Base-by-base conservation (phyloP, 2,329 filamentous ascomycete genomes). In the Fusarium compactum region DNA sequence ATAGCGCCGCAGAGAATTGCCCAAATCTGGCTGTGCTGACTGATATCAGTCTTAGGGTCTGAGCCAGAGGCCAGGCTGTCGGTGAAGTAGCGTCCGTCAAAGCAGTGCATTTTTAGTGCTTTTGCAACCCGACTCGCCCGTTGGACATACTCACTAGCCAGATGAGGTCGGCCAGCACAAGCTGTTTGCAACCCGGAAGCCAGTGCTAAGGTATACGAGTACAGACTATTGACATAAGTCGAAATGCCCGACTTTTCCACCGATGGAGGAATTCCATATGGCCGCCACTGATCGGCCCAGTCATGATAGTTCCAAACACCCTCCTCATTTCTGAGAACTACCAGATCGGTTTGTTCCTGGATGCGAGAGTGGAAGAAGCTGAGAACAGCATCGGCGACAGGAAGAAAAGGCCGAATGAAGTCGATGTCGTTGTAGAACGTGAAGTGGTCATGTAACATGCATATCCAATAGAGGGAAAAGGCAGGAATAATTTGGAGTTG, bases 381-480 rank as follows among this genome's bases (percentile, higher is more conserved):
- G 7, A 58, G 8, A 0, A 58, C 27, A 16, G 48, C 38, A 7
- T 58, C 56, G 5, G 34, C 56, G 0, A 58, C 38, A 0, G 56
- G 48, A 18, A 44, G 4, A 0, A 55, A 8, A 9, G 29, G 22
- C 1, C 27, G 3, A 14, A 55, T 41, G 18, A 55, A 55, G n/a
- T 18, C 8, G 6, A 8, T 16, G 3, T 58, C 48, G 0, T 16
- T 41, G 9, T 44, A 58, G 3, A 44, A 45, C 0, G 29, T 20
- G 1, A 45, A 55, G 1, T 58, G 56, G 1, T 58, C 56, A 2
- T 55, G 27, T 0, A 58, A 1, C 38, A 55, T 58, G 4, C 38
- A 58, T 6, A 55, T n/a, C 56, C 56, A 58, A 24, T 43, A 58
- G 11, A 58, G 40, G 1, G 56, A 58, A 18, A 55, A 45, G 18